A percentile compares a stretch with the other conserved stretches of the same genome.
phyloP scores from a whole-genome alignment of 257 asterid genomes.

The Marsdenia floribunda region DNA sequence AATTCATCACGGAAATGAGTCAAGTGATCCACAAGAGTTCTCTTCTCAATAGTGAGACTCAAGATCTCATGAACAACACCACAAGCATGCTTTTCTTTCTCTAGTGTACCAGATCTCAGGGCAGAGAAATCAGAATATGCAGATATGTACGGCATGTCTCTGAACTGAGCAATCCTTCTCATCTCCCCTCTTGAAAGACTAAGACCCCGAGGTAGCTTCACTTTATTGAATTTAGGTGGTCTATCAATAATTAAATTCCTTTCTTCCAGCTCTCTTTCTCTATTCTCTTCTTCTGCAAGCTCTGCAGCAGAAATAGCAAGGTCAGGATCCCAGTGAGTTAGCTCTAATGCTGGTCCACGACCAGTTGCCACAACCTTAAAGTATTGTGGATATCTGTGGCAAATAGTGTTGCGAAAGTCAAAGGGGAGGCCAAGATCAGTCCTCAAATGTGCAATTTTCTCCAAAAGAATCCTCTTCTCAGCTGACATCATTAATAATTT shows the following conservation, averaged over 20 bases:
- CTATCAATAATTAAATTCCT: slow-evolving; percentile 77
- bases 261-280: slow-evolving; percentile 59
- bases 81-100: slow-evolving; percentile 88
- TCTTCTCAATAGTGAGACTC: slow-evolving; percentile 92
- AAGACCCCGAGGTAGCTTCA: slow-evolving; percentile 84
- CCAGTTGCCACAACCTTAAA: slow-evolving; percentile 73
- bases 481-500: slow-evolving; percentile 90
- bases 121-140: slow-evolving; percentile 84
- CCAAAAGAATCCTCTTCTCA: slow-evolving; percentile 81
- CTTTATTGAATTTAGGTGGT: slow-evolving; percentile 61
- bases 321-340: slow-evolving; percentile 90
- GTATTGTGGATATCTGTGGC: slow-evolving; percentile 87
- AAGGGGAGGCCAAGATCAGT: slow-evolving; percentile 81
- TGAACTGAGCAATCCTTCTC: slow-evolving; percentile 71
- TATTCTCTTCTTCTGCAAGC: slow-evolving; percentile 82
- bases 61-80: slow-evolving; percentile 88
- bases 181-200: slow-evolving; percentile 82
- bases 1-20: slow-evolving; percentile 96
- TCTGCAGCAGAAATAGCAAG: slow-evolving; percentile 94
- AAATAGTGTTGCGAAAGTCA: slow-evolving; percentile 79
- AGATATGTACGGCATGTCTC: slow-evolving; percentile 78
- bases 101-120: slow-evolving; percentile 59
- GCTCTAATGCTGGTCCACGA: slow-evolving; percentile 79
- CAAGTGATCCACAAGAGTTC: slow-evolving; percentile 88
- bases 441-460: slow-evolving; percentile 87